These are phyloP conservation scores for Saraca asoca DNA, from an alignment of 331 rosid species.

Conservation along the genomic window DNA sequence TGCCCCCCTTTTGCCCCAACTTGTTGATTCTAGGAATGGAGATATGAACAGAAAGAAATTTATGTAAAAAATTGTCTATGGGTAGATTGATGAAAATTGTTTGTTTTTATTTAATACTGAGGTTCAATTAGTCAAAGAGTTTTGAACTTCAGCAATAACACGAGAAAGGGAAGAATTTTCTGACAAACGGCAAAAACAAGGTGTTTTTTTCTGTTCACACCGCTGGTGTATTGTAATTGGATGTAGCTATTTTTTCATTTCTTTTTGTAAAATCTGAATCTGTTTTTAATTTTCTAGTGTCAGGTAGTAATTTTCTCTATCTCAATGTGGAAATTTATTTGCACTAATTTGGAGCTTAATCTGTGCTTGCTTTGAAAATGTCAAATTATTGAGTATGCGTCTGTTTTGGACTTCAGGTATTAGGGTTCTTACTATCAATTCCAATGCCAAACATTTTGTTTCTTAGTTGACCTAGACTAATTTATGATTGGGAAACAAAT, in stretches of 20 bases:
- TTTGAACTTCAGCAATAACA: neutral
- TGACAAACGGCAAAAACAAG: neutral
- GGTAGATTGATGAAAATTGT: neutral
- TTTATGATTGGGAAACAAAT: neutral
- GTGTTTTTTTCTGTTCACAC: neutral
- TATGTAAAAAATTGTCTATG: neutral
- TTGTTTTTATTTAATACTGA: neutral
- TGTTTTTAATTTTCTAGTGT: neutral
- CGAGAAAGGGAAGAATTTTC: neutral
- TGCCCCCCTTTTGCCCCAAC: neutral
- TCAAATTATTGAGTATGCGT: neutral
- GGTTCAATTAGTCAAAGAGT: conserved; percentile 3
- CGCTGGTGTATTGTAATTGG: too few species aligned
- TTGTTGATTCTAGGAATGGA: too few species aligned
- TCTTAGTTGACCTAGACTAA: conserved; percentile 10
- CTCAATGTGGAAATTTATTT: neutral
- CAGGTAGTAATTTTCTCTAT: neutral
- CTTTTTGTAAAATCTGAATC: neutral
- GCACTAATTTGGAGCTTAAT: conserved; percentile 2
- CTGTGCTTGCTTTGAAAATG: neutral
- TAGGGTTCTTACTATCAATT: neutral
- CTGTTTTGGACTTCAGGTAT: neutral
- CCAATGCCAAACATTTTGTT: conserved; percentile 3
- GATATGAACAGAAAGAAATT: neutral
- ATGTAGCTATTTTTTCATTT: neutral